Evolutionary conservation across 2,329 filamentous ascomycete genomes (phyloP), one percentile per base, ranked within the genome.

Genomic region (Fusarium denticulatum): DNA sequence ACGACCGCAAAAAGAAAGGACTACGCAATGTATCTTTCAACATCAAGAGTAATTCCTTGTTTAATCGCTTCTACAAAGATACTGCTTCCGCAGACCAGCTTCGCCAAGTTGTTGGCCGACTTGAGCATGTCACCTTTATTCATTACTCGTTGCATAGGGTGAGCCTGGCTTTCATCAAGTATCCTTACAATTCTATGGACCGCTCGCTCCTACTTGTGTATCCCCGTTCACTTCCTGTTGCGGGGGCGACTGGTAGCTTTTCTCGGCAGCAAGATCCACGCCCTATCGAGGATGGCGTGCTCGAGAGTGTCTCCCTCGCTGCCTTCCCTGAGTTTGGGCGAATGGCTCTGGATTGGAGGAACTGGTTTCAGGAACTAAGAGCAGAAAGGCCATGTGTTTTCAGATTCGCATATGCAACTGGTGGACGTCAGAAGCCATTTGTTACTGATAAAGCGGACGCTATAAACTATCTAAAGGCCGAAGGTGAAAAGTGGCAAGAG

Each of bases 141-240:
- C 22, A n/a, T 30, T 49, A 49, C 20, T 18, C 14, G 6, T 12
- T 5, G 3, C 13, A 28, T 28, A 47, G 45, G 26, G 9, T 47
- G 6, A 15, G 5, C 6, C 5, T 49, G 28, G 46, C 28, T n/a
- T 30, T n/a, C 28, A 11, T 1, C 22, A 16, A 8, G 22, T 4
- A n/a, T n/a, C 4, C 13, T 7, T 11, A 5, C 20, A 4, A 20
- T 7, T 8, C 7, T 3, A 1, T 22, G 6, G 10, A 7, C 13
- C 10, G 3, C 26, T n/a, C 13, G 47, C 13, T 18, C 47, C 15
- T 8, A 34, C 10, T 10, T 30, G 3, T 5, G 12, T 24, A 50
- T 12, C 12, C 15, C 16, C 16, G 15, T 24, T 32, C 47, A 16
- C 30, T 34, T 34, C 47, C 47, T 24, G 12, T 50, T 34, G 22